phyloP scores from a whole-genome alignment of 1,139 yeast genomes.

The Diutina catenulata region DNA sequence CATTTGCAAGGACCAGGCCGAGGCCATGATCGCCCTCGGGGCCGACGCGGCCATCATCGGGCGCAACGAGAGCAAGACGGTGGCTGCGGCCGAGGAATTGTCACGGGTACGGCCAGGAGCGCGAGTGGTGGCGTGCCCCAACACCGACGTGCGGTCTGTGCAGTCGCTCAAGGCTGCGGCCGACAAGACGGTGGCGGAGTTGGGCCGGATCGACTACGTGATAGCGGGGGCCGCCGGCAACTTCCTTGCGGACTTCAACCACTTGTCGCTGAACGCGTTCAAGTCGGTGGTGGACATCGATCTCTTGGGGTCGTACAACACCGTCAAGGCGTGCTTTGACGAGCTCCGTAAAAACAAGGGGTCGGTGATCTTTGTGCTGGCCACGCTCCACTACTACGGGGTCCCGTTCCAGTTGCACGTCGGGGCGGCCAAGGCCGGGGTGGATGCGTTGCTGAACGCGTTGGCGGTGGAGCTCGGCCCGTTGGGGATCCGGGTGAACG shows the following conservation, averaged over 20 bases:
- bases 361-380: constrained; percentile 60
- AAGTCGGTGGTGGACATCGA: constrained; percentile 78
- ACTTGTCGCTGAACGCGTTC: constrained; percentile 75
- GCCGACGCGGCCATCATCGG: constrained; percentile 83
- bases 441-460: constrained; percentile 74
- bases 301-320: constrained; percentile 73
- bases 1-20: constrained; percentile 78
- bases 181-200: constrained; percentile 43
- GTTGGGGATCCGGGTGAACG: constrained; percentile 65
- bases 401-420: constrained; percentile 80
- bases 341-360: constrained; percentile 60
- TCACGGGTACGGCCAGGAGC: constrained; percentile 41
- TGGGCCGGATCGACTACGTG: constrained; percentile 72
- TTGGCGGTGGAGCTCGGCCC: constrained; percentile 87
- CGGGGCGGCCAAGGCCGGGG: constrained; percentile 90
- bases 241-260: constrained; percentile 69
- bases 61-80: constrained; percentile 55
- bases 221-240: constrained; percentile 97
- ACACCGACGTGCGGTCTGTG: constrained; percentile 67
- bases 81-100: constrained; percentile 56
- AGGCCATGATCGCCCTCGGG: constrained; percentile 70
- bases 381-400: constrained; percentile 81
- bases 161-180: constrained; percentile 50
- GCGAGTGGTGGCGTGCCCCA: constrained; percentile 55
- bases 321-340: constrained; percentile 68